Evolutionary conservation across 202 grass and related monocot species (phyloP), one percentile per base, ranked within the genome.

Genomic region (Digitaria exilis): DNA sequence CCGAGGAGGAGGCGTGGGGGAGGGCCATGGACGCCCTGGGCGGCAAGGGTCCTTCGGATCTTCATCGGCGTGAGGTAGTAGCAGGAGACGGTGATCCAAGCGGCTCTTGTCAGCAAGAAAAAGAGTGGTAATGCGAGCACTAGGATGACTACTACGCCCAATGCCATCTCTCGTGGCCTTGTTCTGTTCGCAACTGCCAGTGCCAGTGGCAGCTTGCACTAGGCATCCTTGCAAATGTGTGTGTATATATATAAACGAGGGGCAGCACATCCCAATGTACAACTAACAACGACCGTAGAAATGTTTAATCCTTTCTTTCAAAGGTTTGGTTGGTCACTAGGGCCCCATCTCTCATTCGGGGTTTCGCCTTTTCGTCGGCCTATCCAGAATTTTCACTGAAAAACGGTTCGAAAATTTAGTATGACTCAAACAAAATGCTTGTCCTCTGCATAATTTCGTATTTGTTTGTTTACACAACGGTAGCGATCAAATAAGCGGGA

Each of bases 21-120:
- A 4, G 96, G 96, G 5, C 92, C 92, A 5, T 17, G 69, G 32
- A 98, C 77, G 16, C 96, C 96, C 77, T 93, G 96, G 2, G 31
- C 77, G 10, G 87, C 83, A 59, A 95, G 80, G 84, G 75, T 18
- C 39, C 77, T 44, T 64, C 83, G 88, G 81, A 98, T 95, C 77
- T 82, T 72, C 84, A 29, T 64, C 16, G 96, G 92, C 28, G 87
- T 95, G 48, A 91, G 55, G 46, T 65, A 78, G 91, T 98, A 95
- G 77, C 85, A 93, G 30, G 91, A 89, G 69, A 79, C 49, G 45
- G 91, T 89, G 54, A 98, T 46, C 91, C 92, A 93, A 61, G 71
- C 28, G 7, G 83, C 89, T 65, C 75, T 92, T 21, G 21, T 45
- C 51, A 90, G 62, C 80, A 84, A 14, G 15, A 86, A 51, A 24